Base-by-base conservation (phyloP, 1,284 basidiomycete genomes). In the Trichosporon coremiiforme region DNA sequence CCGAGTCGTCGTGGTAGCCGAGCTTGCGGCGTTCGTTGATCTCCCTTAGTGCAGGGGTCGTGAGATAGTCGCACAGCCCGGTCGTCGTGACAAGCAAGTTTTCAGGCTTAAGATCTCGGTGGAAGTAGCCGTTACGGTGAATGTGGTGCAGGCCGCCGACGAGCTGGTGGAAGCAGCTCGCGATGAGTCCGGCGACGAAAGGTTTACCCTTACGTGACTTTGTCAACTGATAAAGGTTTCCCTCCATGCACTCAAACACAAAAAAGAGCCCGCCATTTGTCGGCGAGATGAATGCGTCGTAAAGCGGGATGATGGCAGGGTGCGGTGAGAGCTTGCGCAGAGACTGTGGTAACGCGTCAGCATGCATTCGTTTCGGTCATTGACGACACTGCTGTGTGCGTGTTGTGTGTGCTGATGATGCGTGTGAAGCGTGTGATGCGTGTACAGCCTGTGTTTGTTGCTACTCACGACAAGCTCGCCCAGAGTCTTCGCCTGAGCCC, bases 1-100 rank as follows among this genome's bases (percentile, higher is more conserved):
- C 55, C 3, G 55, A 17, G 55, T 57, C 55, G 33, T 67, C 67
- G 5, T 13, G 53, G 10, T 69, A 55, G 2, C 53, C 64, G 9
- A 64, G 47, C 33, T 35, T 71, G 29, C 74, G 69, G n/a, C 67
- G 68, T 7, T 73, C 64, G 64, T 82, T 81, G 71, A 82, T 77
- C 20, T 78, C 71, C 12, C 70, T 70, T n/a, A 82, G 69, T 0
- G 80, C 75, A 0, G 70, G 47, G 2, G 75, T 80, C 8, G 92
- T 88, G 17, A 90, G 90, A 81, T 99, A 99, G 84, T 98, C 94
- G 75, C 91, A 91, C 65, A 98, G 87, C 29, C 97, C 97, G 10
- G 94, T 98, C 2, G 97, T 99, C n/a, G 97, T 99, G 77, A 99
- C 96, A 68, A 99, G 89, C n/a, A 99, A 89, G 78, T 99, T 99